Evolutionary conservation across 73 alveolate genomes (phyloP).

Genomic region (Paramecium sonneborni): DNA sequence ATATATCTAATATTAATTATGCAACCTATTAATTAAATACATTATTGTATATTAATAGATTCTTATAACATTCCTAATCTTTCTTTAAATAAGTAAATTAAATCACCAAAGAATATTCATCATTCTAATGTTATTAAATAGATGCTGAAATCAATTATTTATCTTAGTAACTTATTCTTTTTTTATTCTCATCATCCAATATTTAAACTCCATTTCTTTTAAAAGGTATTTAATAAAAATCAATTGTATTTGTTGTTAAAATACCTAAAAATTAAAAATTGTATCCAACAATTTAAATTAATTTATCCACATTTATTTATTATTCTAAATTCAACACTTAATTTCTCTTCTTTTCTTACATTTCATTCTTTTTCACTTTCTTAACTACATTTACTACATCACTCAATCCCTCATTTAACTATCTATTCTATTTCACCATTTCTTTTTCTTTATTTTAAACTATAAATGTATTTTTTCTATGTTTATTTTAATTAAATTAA

Average conservation of each 20-base stretch:
- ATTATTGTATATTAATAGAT: background rate
- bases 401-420: too few relatives aligned
- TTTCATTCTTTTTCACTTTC: background rate
- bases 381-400: too few relatives aligned
- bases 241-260: background rate
- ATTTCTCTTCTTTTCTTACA: background rate
- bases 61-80: background rate
- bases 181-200: background rate
- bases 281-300: background rate
- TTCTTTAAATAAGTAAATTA: background rate
- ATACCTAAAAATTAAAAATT: background rate
- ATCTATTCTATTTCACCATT: background rate
- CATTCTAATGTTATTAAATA: background rate
- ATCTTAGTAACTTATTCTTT: background rate
- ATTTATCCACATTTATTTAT: background rate
- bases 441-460: background rate
- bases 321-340: background rate
- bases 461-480: background rate
- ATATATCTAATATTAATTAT: background rate
- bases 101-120: background rate
- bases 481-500: background rate
- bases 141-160: background rate
- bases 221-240: background rate
- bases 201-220: background rate
- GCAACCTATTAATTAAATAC: background rate